Evolutionary conservation across 2,329 filamentous ascomycete genomes (phyloP).

Genomic region (Talaromyces sp.): DNA sequence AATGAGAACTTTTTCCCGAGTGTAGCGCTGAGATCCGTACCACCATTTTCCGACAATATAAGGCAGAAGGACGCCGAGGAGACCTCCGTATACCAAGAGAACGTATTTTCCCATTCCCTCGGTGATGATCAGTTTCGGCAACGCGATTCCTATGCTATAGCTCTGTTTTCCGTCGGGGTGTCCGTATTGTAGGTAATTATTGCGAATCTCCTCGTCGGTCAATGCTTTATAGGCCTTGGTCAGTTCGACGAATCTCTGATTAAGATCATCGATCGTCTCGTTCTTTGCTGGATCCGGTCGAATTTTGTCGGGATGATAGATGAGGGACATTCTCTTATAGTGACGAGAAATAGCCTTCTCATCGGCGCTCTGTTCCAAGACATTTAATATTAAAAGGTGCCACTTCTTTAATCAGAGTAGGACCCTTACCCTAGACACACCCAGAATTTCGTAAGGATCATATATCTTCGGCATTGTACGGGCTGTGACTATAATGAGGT

Average conservation of each 20-base stretch:
- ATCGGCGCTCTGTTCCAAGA: slow-evolving; percentile 63
- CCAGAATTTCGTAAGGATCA: slow-evolving; percentile 95
- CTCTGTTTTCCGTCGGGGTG: slow-evolving; percentile 98
- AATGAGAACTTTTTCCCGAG: slow-evolving; percentile 88
- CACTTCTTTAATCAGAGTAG: background rate
- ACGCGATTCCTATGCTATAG: slow-evolving; percentile 93
- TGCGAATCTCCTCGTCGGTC: slow-evolving; percentile 93
- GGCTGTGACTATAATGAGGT: slow-evolving; percentile 78
- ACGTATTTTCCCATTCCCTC: slow-evolving; percentile 96
- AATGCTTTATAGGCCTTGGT: slow-evolving; percentile 98
- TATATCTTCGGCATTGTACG: slow-evolving; percentile 72
- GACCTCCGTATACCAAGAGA: slow-evolving; percentile 77
- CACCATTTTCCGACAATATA: slow-evolving; percentile 97
- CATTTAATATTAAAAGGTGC: slow-evolving; percentile 9
- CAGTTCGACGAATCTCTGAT: slow-evolving; percentile 85
- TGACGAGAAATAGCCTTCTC: slow-evolving; percentile 91
- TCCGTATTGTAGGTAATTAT: slow-evolving; percentile 93
- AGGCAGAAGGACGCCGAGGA: slow-evolving; percentile 85
- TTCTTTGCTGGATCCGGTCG: slow-evolving; percentile 80
- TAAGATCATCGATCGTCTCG: slow-evolving; percentile 78
- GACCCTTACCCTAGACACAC: slow-evolving; percentile 67
- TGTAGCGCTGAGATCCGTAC: slow-evolving; percentile 92
- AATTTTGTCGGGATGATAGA: slow-evolving; percentile 90
- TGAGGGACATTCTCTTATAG: slow-evolving; percentile 81
- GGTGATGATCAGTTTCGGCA: slow-evolving; percentile 87